phyloP scores from a whole-genome alignment of 495 filamentous ascomycete genomes.

The Zalerion maritima region DNA sequence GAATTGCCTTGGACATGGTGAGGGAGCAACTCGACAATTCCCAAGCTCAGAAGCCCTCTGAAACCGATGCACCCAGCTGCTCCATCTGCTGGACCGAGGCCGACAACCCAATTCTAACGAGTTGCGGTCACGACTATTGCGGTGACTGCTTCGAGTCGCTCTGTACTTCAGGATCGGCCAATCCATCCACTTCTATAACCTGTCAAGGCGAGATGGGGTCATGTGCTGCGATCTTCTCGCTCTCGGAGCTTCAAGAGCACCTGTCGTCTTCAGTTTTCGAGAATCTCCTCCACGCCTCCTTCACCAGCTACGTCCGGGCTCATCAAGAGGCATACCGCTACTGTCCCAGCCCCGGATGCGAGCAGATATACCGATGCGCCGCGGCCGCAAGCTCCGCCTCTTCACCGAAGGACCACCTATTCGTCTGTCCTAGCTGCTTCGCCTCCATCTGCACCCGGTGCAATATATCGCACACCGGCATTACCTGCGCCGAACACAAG shows the following conservation, averaged over 20 bases:
- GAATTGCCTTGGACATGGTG: constrained; percentile 5
- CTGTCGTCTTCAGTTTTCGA: constrained; percentile 24
- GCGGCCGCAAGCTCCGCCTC: constrained; percentile 1
- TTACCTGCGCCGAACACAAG: constrained; percentile 24
- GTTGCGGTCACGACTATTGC: constrained; percentile 32
- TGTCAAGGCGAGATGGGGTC: constrained; percentile 16
- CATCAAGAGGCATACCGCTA: constrained; percentile 18
- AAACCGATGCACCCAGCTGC: constrained; percentile 13
- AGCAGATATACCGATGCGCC: constrained; percentile 22
- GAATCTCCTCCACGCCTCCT: constrained; percentile 20
- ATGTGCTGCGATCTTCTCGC: constrained; percentile 14
- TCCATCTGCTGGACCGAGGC: constrained; percentile 26
- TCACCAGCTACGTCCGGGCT: constrained; percentile 21
- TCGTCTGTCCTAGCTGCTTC: constrained; percentile 24
- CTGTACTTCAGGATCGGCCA: constrained; percentile 15
- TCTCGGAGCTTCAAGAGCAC: constrained; percentile 19
- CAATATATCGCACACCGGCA: constrained; percentile 16
- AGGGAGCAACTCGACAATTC: neutral
- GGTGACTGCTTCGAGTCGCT: constrained; percentile 25
- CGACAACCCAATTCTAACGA: constrained; percentile 20
- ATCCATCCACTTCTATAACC: constrained; percentile 9
- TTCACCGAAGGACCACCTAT: no score
- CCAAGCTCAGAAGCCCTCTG: neutral
- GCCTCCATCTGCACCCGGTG: constrained; percentile 23
- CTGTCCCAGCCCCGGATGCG: constrained; percentile 29